phyloP scores from a whole-genome alignment of 495 filamentous ascomycete species.

The Daldinia loculata region DNA sequence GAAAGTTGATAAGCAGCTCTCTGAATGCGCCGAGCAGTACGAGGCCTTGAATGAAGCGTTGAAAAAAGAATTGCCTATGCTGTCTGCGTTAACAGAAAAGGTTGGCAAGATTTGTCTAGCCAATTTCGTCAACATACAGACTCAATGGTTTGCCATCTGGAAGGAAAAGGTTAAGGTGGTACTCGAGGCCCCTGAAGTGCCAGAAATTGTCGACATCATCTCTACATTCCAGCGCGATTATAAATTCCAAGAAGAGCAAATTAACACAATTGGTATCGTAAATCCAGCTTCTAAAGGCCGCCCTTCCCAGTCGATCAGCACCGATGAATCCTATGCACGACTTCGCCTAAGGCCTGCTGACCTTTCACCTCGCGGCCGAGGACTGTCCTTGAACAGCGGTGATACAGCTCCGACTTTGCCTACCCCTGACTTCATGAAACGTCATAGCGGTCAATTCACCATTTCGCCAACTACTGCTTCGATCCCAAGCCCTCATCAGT shows the following conservation, averaged over 20 bases:
- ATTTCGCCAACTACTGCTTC: conserved; percentile 59
- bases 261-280: conserved; percentile 59
- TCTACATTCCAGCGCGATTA: conserved; percentile 78
- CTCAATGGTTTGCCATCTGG: conserved; percentile 80
- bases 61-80: conserved; percentile 89
- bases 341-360: conserved; percentile 52
- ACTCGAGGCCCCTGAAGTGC: conserved; percentile 69
- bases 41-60: conserved; percentile 88
- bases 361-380: conserved; percentile 55
- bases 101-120: conserved; percentile 80
- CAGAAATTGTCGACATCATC: conserved; percentile 72
- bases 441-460: conserved; percentile 64
- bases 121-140: conserved; percentile 83
- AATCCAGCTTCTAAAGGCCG: conserved; percentile 55
- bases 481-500: conserved; percentile 57
- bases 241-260: conserved; percentile 63
- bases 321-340: conserved; percentile 55
- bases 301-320: conserved; percentile 56
- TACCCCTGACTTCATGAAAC: conserved; percentile 65
- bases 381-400: conserved; percentile 68
- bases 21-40: conserved; percentile 85
- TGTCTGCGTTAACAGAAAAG: conserved; percentile 79
- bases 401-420: conserved; percentile 70
- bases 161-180: conserved; percentile 79
- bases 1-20: conserved; percentile 81